Evolutionary conservation across 805 yeast genomes (phyloP).

Genomic region (Candida ortonii): DNA sequence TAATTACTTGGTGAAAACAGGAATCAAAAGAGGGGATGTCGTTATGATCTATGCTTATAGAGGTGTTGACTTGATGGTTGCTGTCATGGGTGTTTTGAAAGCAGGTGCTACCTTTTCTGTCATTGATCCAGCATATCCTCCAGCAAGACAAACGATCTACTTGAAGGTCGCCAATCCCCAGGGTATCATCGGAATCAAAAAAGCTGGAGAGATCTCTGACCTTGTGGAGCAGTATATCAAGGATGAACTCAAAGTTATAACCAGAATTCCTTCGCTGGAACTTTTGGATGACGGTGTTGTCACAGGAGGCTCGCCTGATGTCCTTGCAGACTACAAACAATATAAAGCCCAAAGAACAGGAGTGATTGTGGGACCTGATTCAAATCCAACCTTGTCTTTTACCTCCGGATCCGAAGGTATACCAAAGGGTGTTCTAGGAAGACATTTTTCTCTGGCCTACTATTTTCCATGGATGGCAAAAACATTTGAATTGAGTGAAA

Average conservation of each 20-base stretch:
- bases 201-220: constrained; percentile 81
- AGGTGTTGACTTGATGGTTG: constrained; percentile 94
- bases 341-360: constrained; percentile 67
- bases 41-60: constrained; percentile 98
- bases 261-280: constrained; percentile 75
- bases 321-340: constrained; percentile 43
- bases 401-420: constrained; percentile 98
- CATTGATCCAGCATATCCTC: constrained; percentile 98
- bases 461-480: constrained; percentile 99
- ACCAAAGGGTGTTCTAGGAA: constrained; percentile 97
- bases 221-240: constrained; percentile 76
- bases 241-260: constrained; percentile 66
- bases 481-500: constrained; percentile 69
- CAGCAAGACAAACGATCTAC: constrained; percentile 93
- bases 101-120: constrained; percentile 99
- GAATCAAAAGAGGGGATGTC: constrained; percentile 86
- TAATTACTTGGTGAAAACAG: constrained; percentile 75
- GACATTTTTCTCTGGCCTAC: constrained; percentile 95
- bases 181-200: constrained; percentile 84
- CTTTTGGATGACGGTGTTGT: constrained; percentile 73
- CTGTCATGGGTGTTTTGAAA: constrained; percentile 95
- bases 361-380: constrained; percentile 93
- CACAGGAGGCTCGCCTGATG: constrained; percentile 50
- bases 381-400: constrained; percentile 93
- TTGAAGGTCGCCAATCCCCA: constrained; percentile 89